Base-by-base conservation (phyloP, 2,329 filamentous ascomycete species). In the Ophidiomyces ophidiicola region DNA sequence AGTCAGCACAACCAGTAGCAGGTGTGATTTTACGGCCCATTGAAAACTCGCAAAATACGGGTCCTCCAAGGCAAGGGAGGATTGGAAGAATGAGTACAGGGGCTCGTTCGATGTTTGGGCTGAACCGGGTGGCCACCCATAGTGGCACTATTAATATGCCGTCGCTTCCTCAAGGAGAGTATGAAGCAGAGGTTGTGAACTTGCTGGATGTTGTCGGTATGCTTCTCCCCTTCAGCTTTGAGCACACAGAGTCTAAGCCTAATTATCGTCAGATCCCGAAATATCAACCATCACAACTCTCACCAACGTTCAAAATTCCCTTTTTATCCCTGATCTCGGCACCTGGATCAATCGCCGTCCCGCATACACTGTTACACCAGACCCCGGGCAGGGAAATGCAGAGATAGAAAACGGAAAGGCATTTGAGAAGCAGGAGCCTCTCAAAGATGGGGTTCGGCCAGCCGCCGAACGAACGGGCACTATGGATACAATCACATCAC, bases 261-360 rank as follows among this genome's bases (percentile, higher is more conserved):
- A n/a, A n/a, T n/a, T n/a, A n/a, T n/a, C n/a, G n/a, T n/a, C n/a
- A 86, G 84, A 92, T 51, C 83, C 84, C 29, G 82, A 92, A 61
- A 78, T 93, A 3, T 76, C 82, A 24, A 84, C 84, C 0, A 64
- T 93, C 3, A 84, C 82, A 0, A 88, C 83, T 10, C 71, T 92
- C 6, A 92, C 82, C 30, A 93, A 93, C 52, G 78, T 93, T 14
- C 84, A 92, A 53, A 93, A 93, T 56, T 90, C 84, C 0, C 73
- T 93, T 6, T 92, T 92, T 59, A 66, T 92, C 1, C 85, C 85
- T 0, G 79, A 86, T 47, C 67, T 92, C n/a, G 84, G 84, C 28
- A 66, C 69, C 43, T 76, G 76, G 50, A 50, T 92, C 35, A 90
- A 92, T 52, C 73, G 85, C 34, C 70, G 78, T 44, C 83, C 84